A percentile compares a stretch with the other conserved stretches of the same genome.
phyloP scores from a whole-genome alignment of 768 basidiomycete species.

The Cystofilobasidium macerans region DNA sequence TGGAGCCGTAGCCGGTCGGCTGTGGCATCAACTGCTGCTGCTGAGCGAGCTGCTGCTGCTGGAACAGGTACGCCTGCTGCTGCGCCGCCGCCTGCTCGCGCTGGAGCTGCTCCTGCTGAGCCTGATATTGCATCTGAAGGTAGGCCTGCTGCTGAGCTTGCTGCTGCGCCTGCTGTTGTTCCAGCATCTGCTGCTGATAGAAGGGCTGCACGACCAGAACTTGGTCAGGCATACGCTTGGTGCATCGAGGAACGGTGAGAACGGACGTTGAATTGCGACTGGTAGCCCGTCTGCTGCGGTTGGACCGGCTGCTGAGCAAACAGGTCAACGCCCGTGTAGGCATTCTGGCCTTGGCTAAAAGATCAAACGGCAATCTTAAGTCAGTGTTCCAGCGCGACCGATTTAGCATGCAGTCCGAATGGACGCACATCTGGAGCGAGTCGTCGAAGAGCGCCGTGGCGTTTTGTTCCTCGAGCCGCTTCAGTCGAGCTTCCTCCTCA shows the following conservation, averaged over 20 bases:
- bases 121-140: slow-evolving; percentile 35
- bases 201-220: slow-evolving; percentile 17
- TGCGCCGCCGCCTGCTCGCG: slow-evolving; percentile 24
- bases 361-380: no score
- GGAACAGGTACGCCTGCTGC: slow-evolving; percentile 27
- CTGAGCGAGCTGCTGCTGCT: slow-evolving; percentile 34
- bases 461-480: slow-evolving; percentile 62
- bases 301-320: slow-evolving; percentile 48
- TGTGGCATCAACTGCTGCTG: slow-evolving; percentile 44
- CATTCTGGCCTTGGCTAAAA: slow-evolving; percentile 30
- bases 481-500: slow-evolving; percentile 68
- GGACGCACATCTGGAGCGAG: slow-evolving; percentile 60
- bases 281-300: slow-evolving; percentile 36
- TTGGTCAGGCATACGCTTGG: background rate
- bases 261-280: slow-evolving; percentile 67
- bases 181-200: slow-evolving; percentile 49
- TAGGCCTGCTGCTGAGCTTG: slow-evolving; percentile 46
- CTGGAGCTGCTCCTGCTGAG: slow-evolving; percentile 23
- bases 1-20: slow-evolving; percentile 51
- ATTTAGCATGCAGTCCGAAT: no score
- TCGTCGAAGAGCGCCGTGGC: slow-evolving; percentile 75
- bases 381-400: no score
- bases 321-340: slow-evolving; percentile 39
- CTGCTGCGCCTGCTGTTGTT: slow-evolving; percentile 50
- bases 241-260: background rate